Percentiles rank a stretch among this genome's conserved stretches.
Conservation (phyloP, 768 basidiomycete genomes). For the Leccinum olivaceopallidum region DNA sequence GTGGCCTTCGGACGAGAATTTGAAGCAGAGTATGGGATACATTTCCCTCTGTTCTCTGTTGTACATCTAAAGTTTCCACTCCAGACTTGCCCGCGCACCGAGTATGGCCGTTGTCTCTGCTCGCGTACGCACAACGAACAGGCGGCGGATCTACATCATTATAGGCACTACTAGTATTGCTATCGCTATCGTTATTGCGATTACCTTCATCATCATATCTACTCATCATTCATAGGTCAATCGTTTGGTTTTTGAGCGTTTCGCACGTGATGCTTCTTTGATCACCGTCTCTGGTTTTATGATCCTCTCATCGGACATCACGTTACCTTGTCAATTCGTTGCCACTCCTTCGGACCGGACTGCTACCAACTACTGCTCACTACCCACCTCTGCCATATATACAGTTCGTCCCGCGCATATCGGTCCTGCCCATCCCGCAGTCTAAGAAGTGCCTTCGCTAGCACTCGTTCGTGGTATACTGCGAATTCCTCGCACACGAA, state of each 20-base stretch:
- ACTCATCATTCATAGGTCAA: conserved; percentile 32
- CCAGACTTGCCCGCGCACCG: too few species aligned
- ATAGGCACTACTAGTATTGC: conserved; percentile 36
- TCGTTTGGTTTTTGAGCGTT: not conserved
- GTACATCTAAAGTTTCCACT: too few species aligned
- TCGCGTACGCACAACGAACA: too few species aligned
- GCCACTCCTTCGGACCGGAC: conserved; percentile 24
- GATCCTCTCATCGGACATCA: conserved; percentile 11
- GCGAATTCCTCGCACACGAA: conserved; percentile 88
- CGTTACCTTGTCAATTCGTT: conserved; percentile 1
- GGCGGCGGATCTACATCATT: too few species aligned
- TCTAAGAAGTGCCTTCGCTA: conserved; percentile 77
- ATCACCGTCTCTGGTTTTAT: too few species aligned
- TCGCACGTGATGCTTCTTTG: not conserved
- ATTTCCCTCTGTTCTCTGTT: too few species aligned
- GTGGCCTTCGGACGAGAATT: conserved; percentile 76
- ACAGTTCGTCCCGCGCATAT: conserved; percentile 75
- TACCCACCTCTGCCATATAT: too few species aligned
- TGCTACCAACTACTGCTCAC: conserved; percentile 14
- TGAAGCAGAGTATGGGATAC: conserved; percentile 70
- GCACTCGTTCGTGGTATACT: conserved; percentile 92
- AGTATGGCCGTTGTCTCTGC: too few species aligned
- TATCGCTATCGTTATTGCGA: conserved; percentile 63
- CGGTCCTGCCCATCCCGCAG: conserved; percentile 89
- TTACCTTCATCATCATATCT: conserved; percentile 50